Percentiles rank a stretch among this genome's conserved stretches.
phyloP scores from a whole-genome alignment of 352 stramenopile species.

The Phytophthora citrophthora region DNA sequence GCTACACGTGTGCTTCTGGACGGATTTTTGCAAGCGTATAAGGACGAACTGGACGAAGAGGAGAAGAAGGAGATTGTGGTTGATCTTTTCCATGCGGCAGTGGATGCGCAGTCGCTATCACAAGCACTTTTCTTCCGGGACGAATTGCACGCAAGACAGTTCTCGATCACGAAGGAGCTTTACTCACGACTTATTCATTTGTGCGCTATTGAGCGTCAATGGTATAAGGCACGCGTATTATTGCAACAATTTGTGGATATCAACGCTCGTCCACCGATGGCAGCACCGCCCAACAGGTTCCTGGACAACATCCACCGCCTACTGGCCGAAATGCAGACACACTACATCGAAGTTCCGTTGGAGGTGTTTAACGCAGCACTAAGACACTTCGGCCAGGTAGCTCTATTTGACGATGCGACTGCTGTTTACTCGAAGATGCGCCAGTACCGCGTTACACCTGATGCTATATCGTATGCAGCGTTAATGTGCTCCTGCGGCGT shows the following conservation, averaged over 20 bases:
- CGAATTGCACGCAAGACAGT: slow-evolving; percentile 42
- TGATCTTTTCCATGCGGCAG: slow-evolving; percentile 47
- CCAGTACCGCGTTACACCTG: slow-evolving; percentile 37
- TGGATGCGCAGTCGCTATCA: slow-evolving; percentile 51
- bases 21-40: slow-evolving; percentile 48
- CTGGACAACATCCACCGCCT: slow-evolving; percentile 53
- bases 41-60: slow-evolving; percentile 40
- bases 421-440: slow-evolving; percentile 55
- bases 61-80: slow-evolving; percentile 50
- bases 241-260: slow-evolving; percentile 56
- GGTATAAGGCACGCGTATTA: slow-evolving; percentile 59
- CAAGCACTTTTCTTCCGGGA: slow-evolving; percentile 70
- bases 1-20: slow-evolving; percentile 54
- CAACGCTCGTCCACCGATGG: slow-evolving; percentile 36
- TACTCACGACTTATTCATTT: slow-evolving; percentile 61
- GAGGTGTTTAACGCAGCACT: slow-evolving; percentile 70
- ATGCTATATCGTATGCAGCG: slow-evolving; percentile 65
- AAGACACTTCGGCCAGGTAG: slow-evolving; percentile 56
- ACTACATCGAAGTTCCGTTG: slow-evolving; percentile 47
- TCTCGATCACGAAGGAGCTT: slow-evolving; percentile 36
- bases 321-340: slow-evolving; percentile 52
- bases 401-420: slow-evolving; percentile 43
- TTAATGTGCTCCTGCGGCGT: slow-evolving; percentile 59
- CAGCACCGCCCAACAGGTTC: slow-evolving; percentile 48
- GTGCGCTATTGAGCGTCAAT: slow-evolving; percentile 54